phyloP scores from a whole-genome alignment of 1,284 basidiomycete species.

The Trichosporon asahii region DNA sequence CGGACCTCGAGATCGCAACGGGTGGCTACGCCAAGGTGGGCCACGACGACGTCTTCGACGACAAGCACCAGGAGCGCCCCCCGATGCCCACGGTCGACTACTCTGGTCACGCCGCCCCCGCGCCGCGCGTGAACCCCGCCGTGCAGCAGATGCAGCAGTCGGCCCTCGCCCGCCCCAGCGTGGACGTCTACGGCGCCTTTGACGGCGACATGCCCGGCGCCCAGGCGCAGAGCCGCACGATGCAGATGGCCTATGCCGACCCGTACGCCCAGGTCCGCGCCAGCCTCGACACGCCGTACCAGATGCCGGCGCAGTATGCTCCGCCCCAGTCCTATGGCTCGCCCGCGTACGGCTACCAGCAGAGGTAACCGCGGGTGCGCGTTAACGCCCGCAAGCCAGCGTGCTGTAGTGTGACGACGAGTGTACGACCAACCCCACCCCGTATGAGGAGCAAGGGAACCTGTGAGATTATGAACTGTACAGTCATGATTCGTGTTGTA shows the following conservation, averaged over 20 bases:
- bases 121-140: constrained; percentile 38
- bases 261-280: constrained; percentile 45
- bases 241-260: constrained; percentile 55
- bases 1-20: constrained; percentile 4
- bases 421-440: neutral
- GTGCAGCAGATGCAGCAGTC: constrained; percentile 26
- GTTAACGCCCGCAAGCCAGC: too few relatives aligned
- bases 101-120: constrained; percentile 34
- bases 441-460: neutral
- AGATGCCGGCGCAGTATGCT: constrained; percentile 35
- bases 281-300: constrained; percentile 28
- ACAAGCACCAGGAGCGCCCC: constrained; percentile 27
- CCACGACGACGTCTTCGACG: constrained; percentile 37
- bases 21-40: constrained; percentile 32
- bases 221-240: constrained; percentile 65
- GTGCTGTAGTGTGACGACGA: neutral
- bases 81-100: neutral
- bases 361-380: neutral
- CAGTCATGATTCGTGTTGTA: neutral
- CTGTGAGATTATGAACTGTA: neutral
- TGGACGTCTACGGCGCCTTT: constrained; percentile 85
- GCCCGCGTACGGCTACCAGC: constrained; percentile 5
- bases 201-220: constrained; percentile 49
- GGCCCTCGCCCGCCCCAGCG: constrained; percentile 58
- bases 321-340: neutral